Conservation (phyloP, 2,329 filamentous ascomycete genomes). For the Cytospora piceae region DNA sequence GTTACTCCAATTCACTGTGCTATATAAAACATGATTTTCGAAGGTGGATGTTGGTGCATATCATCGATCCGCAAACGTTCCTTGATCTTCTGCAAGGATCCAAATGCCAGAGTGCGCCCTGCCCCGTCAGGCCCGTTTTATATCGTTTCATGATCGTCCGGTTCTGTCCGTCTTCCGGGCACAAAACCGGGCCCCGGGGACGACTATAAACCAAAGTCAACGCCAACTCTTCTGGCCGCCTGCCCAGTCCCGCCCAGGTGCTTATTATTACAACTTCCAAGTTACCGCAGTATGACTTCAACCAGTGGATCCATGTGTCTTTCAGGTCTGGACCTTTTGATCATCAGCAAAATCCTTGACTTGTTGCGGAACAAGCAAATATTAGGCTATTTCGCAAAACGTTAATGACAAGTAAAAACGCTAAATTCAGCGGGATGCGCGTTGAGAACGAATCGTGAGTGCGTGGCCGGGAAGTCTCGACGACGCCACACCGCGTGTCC, state of each 20-base stretch:
- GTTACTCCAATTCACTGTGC: no score
- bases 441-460: no score
- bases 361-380: neutral
- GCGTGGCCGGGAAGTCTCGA: neutral
- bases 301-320: neutral
- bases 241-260: no score
- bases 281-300: neutral
- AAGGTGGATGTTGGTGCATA: neutral
- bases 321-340: constrained; percentile 17
- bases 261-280: neutral
- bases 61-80: neutral
- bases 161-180: constrained; percentile 3
- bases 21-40: neutral
- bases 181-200: neutral
- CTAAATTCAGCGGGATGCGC: no score
- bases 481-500: neutral
- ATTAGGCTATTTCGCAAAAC: neutral
- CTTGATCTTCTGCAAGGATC: constrained; percentile 4
- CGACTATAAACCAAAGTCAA: constrained; percentile 7
- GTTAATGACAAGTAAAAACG: no score
- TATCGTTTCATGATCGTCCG: constrained; percentile 18
- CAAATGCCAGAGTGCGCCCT: neutral
- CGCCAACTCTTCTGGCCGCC: no score
- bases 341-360: constrained; percentile 6
- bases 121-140: neutral